Percentiles rank a stretch among this genome's conserved stretches.
Evolutionary conservation across 306 rosid species (phyloP).

Genomic region (Trifolium fragiferum): DNA sequence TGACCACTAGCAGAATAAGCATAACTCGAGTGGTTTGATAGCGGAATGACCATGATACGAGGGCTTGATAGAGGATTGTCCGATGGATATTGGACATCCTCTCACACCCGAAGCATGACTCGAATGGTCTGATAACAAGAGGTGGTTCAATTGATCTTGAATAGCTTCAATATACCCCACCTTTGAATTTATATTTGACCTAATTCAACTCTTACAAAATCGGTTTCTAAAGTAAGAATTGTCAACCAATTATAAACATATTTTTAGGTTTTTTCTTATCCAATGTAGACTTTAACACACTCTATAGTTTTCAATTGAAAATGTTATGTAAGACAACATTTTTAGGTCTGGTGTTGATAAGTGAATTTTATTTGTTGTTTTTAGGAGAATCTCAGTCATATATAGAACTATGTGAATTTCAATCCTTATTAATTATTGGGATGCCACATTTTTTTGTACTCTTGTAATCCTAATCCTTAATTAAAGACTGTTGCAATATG

Average conservation of each 20-base stretch:
- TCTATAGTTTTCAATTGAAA: neutral
- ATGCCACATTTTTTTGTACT: conserved; percentile 39
- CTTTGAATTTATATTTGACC: too few relatives aligned
- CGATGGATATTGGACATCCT: neutral
- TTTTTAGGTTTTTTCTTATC: too few relatives aligned
- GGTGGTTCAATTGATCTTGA: too few relatives aligned
- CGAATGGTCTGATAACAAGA: neutral
- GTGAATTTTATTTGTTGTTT: conserved; percentile 30
- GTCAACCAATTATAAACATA: too few relatives aligned
- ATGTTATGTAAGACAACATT: conserved; percentile 20
- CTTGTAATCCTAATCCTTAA: conserved; percentile 53
- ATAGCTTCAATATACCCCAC: too few relatives aligned
- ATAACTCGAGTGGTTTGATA: neutral
- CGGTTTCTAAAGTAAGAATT: too few relatives aligned
- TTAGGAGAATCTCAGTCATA: conserved; percentile 48
- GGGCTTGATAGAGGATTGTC: neutral
- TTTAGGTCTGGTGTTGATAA: conserved; percentile 47
- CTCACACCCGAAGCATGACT: neutral
- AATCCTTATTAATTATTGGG: conserved; percentile 36
- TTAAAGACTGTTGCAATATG: conserved; percentile 44
- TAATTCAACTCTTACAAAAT: neutral
- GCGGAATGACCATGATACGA: too few relatives aligned
- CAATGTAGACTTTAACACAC: neutral
- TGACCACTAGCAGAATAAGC: neutral
- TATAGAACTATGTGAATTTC: conserved; percentile 39